Base-by-base conservation (phyloP, 148 eudicot species). In the Chenopodium album region DNA sequence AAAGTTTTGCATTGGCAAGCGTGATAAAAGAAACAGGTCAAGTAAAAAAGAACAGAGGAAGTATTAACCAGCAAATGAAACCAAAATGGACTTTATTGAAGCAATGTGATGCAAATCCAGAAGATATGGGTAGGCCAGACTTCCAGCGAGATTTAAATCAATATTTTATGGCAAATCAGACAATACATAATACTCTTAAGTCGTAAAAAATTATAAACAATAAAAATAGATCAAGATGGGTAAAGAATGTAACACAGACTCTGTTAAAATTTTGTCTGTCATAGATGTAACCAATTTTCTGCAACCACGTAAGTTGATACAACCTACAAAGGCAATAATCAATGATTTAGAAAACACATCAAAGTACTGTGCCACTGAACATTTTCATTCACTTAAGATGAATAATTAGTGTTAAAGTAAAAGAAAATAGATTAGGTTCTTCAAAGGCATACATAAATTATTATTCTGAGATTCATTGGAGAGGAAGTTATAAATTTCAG, bases 271-370 rank as follows among this genome's bases (percentile, higher is more conserved):
- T 88, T 80, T 90, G 86, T 81, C 85, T 84, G 85, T 94, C 95
- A 88, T 96, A 96, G 75, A 94, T 90, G 98, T 90, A 96, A 87
- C 95, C 98, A 82, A 87, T 82, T 73, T 90, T 87, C 91, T 82
- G 71, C 97, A 88, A 69, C 99, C 99, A 96, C 83, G 91, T 92
- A 73, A 96, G 88, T 88, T 94, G 99, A 85, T 89, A 94, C 88
- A 96, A 91, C 94, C 99, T 96, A 92, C 98, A 94, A 84, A 77
- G 65, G 26, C 71, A 82, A 75, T 77, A 47, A 87, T 46, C 76
- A 70, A 17, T 73, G 67, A 4, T 88, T 95, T 81, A 86, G 88
- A 77, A 65, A 41, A 12, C 29, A 82, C 23, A 67, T 63, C 13
- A 62, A n/a, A 41, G 44, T 41, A 41, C 5, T 4, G 44, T 41